Evolutionary conservation across 352 stramenopile genomes (phyloP), one percentile per base, ranked within the genome.

Genomic region (Pythium aquatile): DNA sequence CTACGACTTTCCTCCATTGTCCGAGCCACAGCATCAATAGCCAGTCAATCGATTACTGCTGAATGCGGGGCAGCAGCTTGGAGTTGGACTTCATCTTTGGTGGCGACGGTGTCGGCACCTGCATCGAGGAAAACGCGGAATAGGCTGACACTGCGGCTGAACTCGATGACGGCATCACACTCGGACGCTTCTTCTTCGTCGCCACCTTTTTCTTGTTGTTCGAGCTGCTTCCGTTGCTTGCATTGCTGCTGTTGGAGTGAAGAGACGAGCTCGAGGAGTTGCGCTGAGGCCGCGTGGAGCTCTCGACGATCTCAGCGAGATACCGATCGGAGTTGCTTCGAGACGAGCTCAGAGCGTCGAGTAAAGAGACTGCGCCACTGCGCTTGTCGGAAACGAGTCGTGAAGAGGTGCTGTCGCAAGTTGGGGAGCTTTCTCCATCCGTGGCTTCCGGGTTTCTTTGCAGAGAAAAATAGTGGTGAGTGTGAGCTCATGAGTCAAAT

Each of bases 1-100:
- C 55, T 94, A 93, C 66, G 69, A 76, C 58, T 90, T 93, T 37
- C 73, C 80, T 20, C 14, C 32, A n/a, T 3, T 14, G 52, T 7
- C 29, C 17, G 56, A 26, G 7, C 57, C 55, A 17, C 24, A 53
- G 52, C 10, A 55, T 4, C n/a, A 10, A 37, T 33, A 61, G 44
- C n/a, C 28, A 30, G 44, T 7, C 16, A 29, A 8, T 2, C 3
- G 2, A 14, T 11, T 35, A 68, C 10, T 77, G 61, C 28, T 66
- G 61, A 44, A 80, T 81, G 20, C 71, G 68, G 14, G 76, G 74
- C 1, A 79, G 58, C 7, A 79, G 54, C 35, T 78, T 78, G 5
- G 75, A 75, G 13, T 67, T 79, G 26, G 65, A 68, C 54, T 78
- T 78, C 17, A 68, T 72, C 49, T 78, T 81, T 2, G 70, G 33